Conservation (phyloP, 331 rosid species). For the Rosa hybrid region DNA sequence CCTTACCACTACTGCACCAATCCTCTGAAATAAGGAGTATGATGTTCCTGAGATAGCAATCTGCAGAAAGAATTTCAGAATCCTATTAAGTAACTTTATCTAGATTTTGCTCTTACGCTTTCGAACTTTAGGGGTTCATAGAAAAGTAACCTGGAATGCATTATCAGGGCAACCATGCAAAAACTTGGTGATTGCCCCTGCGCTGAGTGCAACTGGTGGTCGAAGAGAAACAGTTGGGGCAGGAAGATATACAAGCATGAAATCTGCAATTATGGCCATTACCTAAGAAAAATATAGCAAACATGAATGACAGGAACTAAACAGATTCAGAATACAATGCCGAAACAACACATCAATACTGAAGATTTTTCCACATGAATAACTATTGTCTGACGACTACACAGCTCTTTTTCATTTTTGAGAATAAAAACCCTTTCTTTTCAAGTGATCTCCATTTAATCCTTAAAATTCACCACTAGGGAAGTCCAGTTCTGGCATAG, state of each 20-base stretch:
- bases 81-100: conserved; percentile 13
- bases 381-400: background rate
- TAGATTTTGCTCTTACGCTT: conserved; percentile 6
- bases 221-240: conserved; percentile 82
- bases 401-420: background rate
- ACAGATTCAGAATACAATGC: background rate
- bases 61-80: conserved; percentile 39
- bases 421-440: background rate
- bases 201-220: conserved; percentile 52
- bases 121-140: conserved; percentile 1
- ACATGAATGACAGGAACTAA: conserved; percentile 14
- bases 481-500: background rate
- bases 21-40: conserved; percentile 67
- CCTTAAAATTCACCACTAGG: background rate
- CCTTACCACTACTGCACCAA: conserved; percentile 80
- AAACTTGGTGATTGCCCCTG: conserved; percentile 71
- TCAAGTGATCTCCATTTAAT: background rate
- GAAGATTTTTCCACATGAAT: background rate
- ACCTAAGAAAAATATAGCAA: conserved; percentile 47
- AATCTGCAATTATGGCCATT: conserved; percentile 96
- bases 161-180: conserved; percentile 90
- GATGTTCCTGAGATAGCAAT: conserved; percentile 73
- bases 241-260: conserved; percentile 94
- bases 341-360: background rate
- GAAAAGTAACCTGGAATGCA: conserved; percentile 70